Evolutionary conservation across 2,329 filamentous ascomycete species (phyloP), one percentile per base, ranked within the genome.

Genomic region (Stemphylium beticola): DNA sequence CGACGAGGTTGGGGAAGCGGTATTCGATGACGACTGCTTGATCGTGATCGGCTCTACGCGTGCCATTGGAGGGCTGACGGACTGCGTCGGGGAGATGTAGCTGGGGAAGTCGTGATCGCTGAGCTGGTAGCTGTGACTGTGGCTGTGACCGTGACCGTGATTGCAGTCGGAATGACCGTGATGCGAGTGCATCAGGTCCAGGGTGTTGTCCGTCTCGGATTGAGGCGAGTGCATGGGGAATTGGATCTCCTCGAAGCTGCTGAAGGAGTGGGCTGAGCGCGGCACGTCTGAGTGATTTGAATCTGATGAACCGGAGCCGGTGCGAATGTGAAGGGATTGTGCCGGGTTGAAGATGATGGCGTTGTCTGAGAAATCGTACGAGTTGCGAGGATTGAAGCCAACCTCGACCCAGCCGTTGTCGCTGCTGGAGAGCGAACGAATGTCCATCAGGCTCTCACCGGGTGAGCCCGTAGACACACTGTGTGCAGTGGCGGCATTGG

Each of bases 351-450:
- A 96, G 69, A 96, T 93, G 62, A 90, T 87, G 54, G 78, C 79
- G 36, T 58, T 63, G 39, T 87, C 81, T 44, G 84, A 86, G 31
- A 85, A 83, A 64, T 93, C 90, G 64, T 90, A 87, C 33, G 87
- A 89, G 57, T 86, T 87, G 55, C 87, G 87, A 58, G 73, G 69
- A 18, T 49, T 60, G 55, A 97, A 87, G 63, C 65, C 62, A 53
- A 97, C 87, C 62, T 90, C 85, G 45, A 86, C 87, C 93, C 93
- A 98, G 53, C 91, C 91, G 65, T 93, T 91, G 66, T 96, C 92
- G 69, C 90, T 91, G 61, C 84, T 84, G n/a, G 92, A 92, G 38
- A 96, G 80, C 6, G 93, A 97, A 44, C 93, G 80, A 31, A 96
- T 90, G 76, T 97, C 93, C 41, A 96, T 80, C 74, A 91, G 93